Conservation (phyloP, 179 eudicot genomes). For the Nepenthes alata region DNA sequence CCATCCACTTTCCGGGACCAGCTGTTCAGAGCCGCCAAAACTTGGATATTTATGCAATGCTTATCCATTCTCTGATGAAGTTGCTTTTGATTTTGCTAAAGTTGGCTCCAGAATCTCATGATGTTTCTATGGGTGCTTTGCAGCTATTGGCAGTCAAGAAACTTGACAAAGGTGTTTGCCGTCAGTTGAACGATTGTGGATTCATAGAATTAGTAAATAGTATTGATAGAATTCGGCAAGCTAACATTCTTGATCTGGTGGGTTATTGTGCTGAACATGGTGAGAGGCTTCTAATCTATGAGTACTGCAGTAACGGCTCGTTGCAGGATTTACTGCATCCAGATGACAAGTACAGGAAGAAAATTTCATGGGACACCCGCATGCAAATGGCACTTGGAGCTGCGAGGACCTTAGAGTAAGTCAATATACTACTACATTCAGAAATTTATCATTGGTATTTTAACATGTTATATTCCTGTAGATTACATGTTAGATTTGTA, state of each 20-base stretch:
- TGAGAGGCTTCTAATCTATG: slow-evolving; percentile 50
- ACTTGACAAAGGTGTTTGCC: slow-evolving; percentile 37
- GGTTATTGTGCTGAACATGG: slow-evolving; percentile 71
- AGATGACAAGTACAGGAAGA: slow-evolving; percentile 46
- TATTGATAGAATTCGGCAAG: slow-evolving; percentile 50
- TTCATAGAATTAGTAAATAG: slow-evolving; percentile 47
- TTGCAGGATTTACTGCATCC: slow-evolving; percentile 55
- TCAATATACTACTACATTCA: background rate
- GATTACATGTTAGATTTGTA: too few species aligned
- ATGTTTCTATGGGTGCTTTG: slow-evolving; percentile 11
- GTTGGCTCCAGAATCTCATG: background rate
- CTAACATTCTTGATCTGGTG: slow-evolving; percentile 57
- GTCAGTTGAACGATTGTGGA: slow-evolving; percentile 46
- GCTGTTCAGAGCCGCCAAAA: too few species aligned
- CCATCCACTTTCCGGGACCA: too few species aligned
- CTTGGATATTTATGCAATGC: too few species aligned
- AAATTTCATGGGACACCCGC: slow-evolving; percentile 54
- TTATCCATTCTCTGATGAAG: background rate
- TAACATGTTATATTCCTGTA: background rate
- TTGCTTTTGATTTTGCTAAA: background rate
- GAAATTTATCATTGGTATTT: background rate
- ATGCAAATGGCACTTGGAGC: slow-evolving; percentile 68
- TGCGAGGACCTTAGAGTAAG: slow-evolving; percentile 77
- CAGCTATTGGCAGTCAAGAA: slow-evolving; percentile 59
- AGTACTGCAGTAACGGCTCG: slow-evolving; percentile 50